phyloP scores from a whole-genome alignment of 176 grass and related monocot species.

The Oryza glumipatula region DNA sequence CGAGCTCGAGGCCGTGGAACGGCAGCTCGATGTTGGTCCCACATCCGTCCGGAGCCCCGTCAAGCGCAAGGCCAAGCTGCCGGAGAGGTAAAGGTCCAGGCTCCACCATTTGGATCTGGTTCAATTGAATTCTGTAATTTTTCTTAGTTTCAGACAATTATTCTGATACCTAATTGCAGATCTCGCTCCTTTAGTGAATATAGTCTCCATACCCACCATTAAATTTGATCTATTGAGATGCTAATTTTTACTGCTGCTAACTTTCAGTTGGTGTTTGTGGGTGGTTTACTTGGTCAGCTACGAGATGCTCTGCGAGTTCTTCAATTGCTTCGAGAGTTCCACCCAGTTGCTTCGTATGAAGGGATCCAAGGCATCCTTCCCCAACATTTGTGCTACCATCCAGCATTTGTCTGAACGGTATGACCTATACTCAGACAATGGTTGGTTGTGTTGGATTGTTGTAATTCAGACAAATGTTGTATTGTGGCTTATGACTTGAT shows the following conservation, averaged over 20 bases:
- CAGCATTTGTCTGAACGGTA: constrained; percentile 70
- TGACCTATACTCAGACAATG: background rate
- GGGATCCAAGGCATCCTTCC: constrained; percentile 64
- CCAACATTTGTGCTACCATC: constrained; percentile 68
- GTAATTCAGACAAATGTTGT: too few species aligned
- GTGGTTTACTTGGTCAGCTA: constrained; percentile 45
- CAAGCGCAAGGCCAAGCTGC: constrained; percentile 58
- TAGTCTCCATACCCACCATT: background rate
- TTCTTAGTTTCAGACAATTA: background rate
- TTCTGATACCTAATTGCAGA: background rate
- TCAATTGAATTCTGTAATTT: background rate
- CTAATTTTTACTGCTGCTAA: background rate
- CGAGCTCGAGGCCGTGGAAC: constrained; percentile 49
- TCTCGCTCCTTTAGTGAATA: background rate
- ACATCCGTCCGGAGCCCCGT: constrained; percentile 14
- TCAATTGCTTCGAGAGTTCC: constrained; percentile 80
- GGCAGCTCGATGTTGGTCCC: constrained; percentile 41
- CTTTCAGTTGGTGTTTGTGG: background rate
- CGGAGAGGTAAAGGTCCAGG: constrained; percentile 58
- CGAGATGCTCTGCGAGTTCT: constrained; percentile 78
- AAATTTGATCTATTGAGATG: background rate
- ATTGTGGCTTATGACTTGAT: too few species aligned
- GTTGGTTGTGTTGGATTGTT: background rate
- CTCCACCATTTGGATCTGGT: background rate
- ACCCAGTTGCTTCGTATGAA: constrained; percentile 74